Evolutionary conservation across 768 basidiomycete genomes (phyloP), one percentile per base, ranked within the genome.

Genomic region (Cystofilobasidium macerans): DNA sequence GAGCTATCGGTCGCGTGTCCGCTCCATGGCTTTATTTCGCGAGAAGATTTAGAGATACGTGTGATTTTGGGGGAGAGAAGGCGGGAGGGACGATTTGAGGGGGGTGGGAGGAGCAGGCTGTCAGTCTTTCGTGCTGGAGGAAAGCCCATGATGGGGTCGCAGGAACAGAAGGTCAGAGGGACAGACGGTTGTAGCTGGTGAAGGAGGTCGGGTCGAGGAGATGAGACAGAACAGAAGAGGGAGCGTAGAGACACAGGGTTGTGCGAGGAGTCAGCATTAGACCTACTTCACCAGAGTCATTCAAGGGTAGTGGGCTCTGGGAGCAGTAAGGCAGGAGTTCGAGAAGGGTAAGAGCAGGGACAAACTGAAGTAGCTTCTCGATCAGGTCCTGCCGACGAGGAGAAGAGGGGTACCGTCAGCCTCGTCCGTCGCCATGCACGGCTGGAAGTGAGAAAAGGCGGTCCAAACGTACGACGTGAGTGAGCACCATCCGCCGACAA

Each of bases 401-500:
- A 4, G 42, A 43, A n/a, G n/a, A 33, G 3, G 20, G 22, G 26
- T 24, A 33, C 70, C 69, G 70, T 69, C 68, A 58, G 3, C 38
- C 26, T 40, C 12, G 60, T 11, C 13, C 4, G 24, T 16, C 32
- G 30, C 2, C 24, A n/a, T 1, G 42, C 13, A 12, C 5, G 22
- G 38, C 22, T 2, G 54, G 22, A 12, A 33, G 28, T 14, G 40
- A 18, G 14, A 18, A 35, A 64, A 57, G 26, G 20, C 2, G 59
- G 54, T 8, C 3, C 47, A 16, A 36, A 66, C 74, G 62, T 43
- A 77, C 76, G 73, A 75, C 66, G 40, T 98, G 94, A 0, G 94
- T 97, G 62, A 97, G 79, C 7, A 98, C 89, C 94, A 97, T 98
- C 56, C 94, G 83, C 54, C 93, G 82, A 77, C 94, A 97, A 77